Evolutionary conservation across 2,329 filamentous ascomycete species (phyloP).

Genomic region (Polytolypa hystricis): DNA sequence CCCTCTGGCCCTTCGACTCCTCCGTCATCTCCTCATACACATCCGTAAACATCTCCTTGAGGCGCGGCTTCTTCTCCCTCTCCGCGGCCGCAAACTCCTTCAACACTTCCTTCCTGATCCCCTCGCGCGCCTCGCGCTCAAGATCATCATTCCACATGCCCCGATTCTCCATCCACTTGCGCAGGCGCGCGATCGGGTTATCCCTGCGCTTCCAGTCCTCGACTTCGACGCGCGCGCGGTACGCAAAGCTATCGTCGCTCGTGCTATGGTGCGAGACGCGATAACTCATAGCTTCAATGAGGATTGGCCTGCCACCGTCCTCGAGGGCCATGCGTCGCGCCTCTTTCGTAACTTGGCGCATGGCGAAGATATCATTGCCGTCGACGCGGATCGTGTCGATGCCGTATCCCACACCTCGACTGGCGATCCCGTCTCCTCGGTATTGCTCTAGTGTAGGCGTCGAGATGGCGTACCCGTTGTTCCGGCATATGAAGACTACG

Average conservation of each 20-base stretch:
- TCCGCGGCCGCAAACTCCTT: constrained; percentile 68
- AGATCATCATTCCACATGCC: constrained; percentile 74
- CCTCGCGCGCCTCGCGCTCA: constrained; percentile 60
- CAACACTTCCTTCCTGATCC: constrained; percentile 62
- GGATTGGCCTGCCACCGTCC: constrained; percentile 67
- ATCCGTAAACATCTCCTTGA: constrained; percentile 60
- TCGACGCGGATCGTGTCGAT: constrained; percentile 88
- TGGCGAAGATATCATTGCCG: constrained; percentile 88
- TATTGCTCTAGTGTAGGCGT: constrained; percentile 87
- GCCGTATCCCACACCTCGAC: constrained; percentile 78
- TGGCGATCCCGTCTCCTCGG: constrained; percentile 81
- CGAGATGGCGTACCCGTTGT: constrained; percentile 86
- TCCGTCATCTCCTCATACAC: constrained; percentile 81
- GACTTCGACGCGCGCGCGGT: constrained; percentile 84
- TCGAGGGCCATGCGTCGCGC: constrained; percentile 69
- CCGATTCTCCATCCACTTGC: constrained; percentile 82
- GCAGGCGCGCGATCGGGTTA: constrained; percentile 72
- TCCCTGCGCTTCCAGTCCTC: constrained; percentile 88
- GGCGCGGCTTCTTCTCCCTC: constrained; percentile 43
- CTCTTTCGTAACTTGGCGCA: constrained; percentile 65
- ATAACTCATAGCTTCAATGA: constrained; percentile 96
- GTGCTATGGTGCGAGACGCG: constrained; percentile 97
- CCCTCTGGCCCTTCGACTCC: constrained; percentile 65
- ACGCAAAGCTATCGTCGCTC: constrained; percentile 92
- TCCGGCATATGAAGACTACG: constrained; percentile 80